Evolutionary conservation across 352 stramenopile species (phyloP).

Genomic region (Phytophthora tentaculata): DNA sequence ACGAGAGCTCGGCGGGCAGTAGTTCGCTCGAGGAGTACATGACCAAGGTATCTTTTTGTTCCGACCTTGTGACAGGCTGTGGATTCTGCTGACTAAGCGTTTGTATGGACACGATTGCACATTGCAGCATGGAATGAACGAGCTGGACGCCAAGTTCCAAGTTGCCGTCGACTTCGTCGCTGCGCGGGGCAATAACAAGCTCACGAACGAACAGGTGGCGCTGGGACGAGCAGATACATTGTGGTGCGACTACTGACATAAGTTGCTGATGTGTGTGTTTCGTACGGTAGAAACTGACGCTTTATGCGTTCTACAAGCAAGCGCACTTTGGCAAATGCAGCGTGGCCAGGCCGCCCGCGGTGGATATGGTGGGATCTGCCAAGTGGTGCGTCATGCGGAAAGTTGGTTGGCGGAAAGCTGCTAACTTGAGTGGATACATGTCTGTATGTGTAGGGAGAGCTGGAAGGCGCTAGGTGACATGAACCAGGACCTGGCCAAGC

Average conservation of each 20-base stretch:
- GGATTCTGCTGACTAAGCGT: slow-evolving; percentile 2
- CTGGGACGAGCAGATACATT: not conserved
- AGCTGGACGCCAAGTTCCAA: slow-evolving; percentile 73
- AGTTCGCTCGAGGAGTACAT: slow-evolving; percentile 68
- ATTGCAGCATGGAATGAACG: slow-evolving; percentile 59
- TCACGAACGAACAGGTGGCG: slow-evolving; percentile 72
- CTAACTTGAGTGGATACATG: slow-evolving; percentile 5
- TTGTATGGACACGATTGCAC: slow-evolving; percentile 10
- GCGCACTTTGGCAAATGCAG: slow-evolving; percentile 63
- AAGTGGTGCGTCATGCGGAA: slow-evolving; percentile 60
- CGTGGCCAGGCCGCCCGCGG: slow-evolving; percentile 60
- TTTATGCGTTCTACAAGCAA: slow-evolving; percentile 89
- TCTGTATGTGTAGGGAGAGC: slow-evolving; percentile 50
- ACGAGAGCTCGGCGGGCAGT: slow-evolving; percentile 43
- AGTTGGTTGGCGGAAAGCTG: not conserved
- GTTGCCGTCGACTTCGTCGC: slow-evolving; percentile 74
- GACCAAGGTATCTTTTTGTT: slow-evolving; percentile 35
- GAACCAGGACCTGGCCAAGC: slow-evolving; percentile 55
- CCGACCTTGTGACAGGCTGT: not conserved
- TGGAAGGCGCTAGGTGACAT: slow-evolving; percentile 71
- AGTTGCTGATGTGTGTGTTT: slow-evolving; percentile 1
- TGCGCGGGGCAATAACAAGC: slow-evolving; percentile 45
- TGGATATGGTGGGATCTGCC: slow-evolving; percentile 69
- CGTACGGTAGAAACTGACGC: slow-evolving; percentile 55
- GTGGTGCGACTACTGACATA: slow-evolving; percentile 21